Conservation (phyloP, 352 stramenopile species). For the Phytophthora sp. region DNA sequence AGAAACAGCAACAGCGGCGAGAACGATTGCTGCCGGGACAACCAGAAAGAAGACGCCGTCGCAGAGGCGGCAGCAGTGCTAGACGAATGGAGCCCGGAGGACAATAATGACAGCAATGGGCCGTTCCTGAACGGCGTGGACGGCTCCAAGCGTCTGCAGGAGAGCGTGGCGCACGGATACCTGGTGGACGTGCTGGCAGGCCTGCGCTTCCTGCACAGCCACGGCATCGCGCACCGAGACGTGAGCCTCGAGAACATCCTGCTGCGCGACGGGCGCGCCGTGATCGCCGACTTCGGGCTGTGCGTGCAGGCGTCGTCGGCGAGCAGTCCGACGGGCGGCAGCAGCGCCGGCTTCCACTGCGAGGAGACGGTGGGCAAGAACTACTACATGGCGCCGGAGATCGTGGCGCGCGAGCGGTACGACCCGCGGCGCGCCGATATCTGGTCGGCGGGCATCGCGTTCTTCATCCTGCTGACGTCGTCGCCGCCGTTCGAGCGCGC, state of each 20-base stretch:
- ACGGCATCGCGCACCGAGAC: conserved; percentile 92
- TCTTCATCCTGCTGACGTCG: conserved; percentile 95
- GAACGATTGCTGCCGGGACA: background rate
- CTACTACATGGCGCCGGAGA: conserved; percentile 98
- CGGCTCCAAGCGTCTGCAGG: conserved; percentile 45
- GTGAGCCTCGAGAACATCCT: conserved; percentile 98
- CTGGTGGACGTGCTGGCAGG: conserved; percentile 75
- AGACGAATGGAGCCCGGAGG: conserved; percentile 6
- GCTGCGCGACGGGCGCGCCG: conserved; percentile 61
- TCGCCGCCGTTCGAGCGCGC: conserved; percentile 93
- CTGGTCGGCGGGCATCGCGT: conserved; percentile 92
- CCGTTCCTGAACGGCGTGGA: conserved; percentile 26
- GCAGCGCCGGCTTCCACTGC: conserved; percentile 42
- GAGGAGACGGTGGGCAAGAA: conserved; percentile 89
- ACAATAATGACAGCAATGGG: background rate
- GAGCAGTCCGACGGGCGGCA: background rate
- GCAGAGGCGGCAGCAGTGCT: background rate
- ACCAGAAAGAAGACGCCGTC: conserved; percentile 12
- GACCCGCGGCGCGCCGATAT: conserved; percentile 94
- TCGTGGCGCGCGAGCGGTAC: conserved; percentile 83
- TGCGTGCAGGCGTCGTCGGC: conserved; percentile 52
- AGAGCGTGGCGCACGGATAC: conserved; percentile 55
- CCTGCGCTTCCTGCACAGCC: conserved; percentile 64
- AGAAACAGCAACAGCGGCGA: background rate
- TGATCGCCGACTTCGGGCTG: conserved; percentile 78